These are phyloP conservation scores for Cryptococcus maquisensis DNA, from an alignment of 1,284 basidiomycete species.

Conservation along the genomic window DNA sequence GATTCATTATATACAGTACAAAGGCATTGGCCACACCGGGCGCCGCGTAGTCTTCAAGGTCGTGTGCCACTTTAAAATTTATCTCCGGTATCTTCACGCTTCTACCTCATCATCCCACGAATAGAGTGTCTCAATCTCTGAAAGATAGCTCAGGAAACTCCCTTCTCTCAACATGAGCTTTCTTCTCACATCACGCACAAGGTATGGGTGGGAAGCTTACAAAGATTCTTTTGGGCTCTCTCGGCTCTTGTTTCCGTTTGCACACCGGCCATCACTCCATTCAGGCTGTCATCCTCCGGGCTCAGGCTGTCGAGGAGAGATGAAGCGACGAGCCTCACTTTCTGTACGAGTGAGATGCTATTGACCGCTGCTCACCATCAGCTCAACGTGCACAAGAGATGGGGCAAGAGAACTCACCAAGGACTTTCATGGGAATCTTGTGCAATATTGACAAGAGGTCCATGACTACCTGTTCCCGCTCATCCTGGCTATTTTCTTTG, in stretches of 20 bases:
- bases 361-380: conserved; percentile 59
- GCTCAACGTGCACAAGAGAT: background rate
- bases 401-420: conserved; percentile 20
- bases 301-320: conserved; percentile 74
- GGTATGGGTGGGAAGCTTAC: conserved; percentile 8
- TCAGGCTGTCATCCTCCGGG: background rate
- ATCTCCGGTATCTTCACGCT: background rate
- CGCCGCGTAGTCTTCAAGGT: too few species aligned
- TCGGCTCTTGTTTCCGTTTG: conserved; percentile 54
- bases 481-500: background rate
- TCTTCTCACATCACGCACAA: background rate
- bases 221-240: conserved; percentile 67
- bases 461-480: conserved; percentile 11
- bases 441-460: conserved; percentile 31
- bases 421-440: conserved; percentile 31
- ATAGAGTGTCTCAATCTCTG: conserved; percentile 65
- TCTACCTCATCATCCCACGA: conserved; percentile 27
- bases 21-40: background rate
- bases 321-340: conserved; percentile 83
- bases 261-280: background rate
- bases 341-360: conserved; percentile 66
- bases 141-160: conserved; percentile 83
- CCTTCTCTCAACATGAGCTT: conserved; percentile 51
- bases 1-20: background rate
- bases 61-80: too few species aligned